Conservation (phyloP, 2,329 filamentous ascomycete species). For the Aspergillus oerlinghausenensis region DNA sequence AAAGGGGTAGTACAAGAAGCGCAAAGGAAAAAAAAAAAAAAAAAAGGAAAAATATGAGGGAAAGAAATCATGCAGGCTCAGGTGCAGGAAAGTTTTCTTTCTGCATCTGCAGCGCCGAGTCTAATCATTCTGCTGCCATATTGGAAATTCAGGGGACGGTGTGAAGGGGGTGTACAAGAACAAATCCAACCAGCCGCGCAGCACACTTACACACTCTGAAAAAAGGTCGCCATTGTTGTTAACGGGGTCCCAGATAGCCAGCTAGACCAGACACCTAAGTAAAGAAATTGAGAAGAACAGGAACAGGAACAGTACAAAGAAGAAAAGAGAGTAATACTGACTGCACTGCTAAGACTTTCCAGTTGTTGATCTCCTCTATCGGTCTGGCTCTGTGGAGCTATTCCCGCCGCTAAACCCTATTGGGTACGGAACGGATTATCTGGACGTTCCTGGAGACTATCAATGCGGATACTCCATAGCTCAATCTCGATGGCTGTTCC, state of each 20-base stretch:
- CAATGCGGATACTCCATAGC: background rate
- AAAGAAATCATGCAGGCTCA: background rate
- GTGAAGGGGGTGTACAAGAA: constrained; percentile 7
- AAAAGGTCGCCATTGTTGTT: constrained; percentile 44
- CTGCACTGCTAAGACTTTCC: background rate
- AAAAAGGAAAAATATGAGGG: background rate
- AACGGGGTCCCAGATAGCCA: constrained; percentile 9
- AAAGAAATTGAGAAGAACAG: constrained; percentile 1
- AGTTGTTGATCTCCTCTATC: constrained; percentile 5
- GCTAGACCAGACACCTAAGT: background rate
- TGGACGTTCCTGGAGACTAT: constrained; percentile 5
- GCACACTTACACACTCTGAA: constrained; percentile 46
- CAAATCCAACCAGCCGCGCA: background rate
- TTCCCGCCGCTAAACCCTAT: constrained; percentile 17
- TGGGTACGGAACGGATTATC: constrained; percentile 23
- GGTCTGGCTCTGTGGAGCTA: constrained; percentile 20
- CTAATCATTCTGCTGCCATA: constrained; percentile 9
- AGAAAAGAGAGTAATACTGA: background rate
- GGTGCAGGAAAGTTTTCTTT: background rate
- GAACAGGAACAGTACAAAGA: background rate
- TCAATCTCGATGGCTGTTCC: background rate
- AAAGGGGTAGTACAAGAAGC: constrained; percentile 3
- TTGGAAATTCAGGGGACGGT: constrained; percentile 21
- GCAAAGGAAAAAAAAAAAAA: constrained; percentile 4
- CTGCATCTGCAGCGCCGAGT: constrained; percentile 5